A percentile compares a stretch with the other conserved stretches of the same genome.
Evolutionary conservation across 768 basidiomycete genomes (phyloP).

Genomic region (Tricholoma saponaceum): DNA sequence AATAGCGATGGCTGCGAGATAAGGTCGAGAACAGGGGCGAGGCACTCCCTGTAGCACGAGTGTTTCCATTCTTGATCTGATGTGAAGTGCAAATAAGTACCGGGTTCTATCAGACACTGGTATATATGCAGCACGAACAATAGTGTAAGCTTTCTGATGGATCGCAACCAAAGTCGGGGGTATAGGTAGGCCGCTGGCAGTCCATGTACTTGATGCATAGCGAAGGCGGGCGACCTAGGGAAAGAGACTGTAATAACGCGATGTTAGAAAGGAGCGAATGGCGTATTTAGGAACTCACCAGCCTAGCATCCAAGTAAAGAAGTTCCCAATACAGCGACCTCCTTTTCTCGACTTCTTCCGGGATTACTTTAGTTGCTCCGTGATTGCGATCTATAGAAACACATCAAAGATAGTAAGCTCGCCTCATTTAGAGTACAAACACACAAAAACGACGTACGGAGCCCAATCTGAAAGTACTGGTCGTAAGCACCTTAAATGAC

Average conservation of each 20-base stretch:
- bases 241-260: slow-evolving; percentile 43
- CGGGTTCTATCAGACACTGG: neutral
- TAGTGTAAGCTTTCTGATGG: slow-evolving; percentile 36
- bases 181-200: slow-evolving; percentile 45
- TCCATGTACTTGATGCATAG: slow-evolving; percentile 59
- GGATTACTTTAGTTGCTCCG: slow-evolving; percentile 61
- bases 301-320: slow-evolving; percentile 59
- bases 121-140: slow-evolving; percentile 26
- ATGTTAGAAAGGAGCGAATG: slow-evolving; percentile 7
- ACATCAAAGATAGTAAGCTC: slow-evolving; percentile 7
- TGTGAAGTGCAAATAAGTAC: slow-evolving; percentile 5
- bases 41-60: slow-evolving; percentile 53
- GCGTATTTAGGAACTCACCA: slow-evolving; percentile 33
- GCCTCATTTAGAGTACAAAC: slow-evolving; percentile 13
- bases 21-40: slow-evolving; percentile 57
- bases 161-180: slow-evolving; percentile 33
- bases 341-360: slow-evolving; percentile 67
- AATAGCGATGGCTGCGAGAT: slow-evolving; percentile 48
- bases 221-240: slow-evolving; percentile 66
- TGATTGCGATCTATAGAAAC: slow-evolving; percentile 53
- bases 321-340: slow-evolving; percentile 70
- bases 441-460: slow-evolving; percentile 39
- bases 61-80: slow-evolving; percentile 73
- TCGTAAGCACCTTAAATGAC: neutral
- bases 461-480: slow-evolving; percentile 41